phyloP scores from a whole-genome alignment of 2,329 filamentous ascomycete species.

The Fusarium udum region DNA sequence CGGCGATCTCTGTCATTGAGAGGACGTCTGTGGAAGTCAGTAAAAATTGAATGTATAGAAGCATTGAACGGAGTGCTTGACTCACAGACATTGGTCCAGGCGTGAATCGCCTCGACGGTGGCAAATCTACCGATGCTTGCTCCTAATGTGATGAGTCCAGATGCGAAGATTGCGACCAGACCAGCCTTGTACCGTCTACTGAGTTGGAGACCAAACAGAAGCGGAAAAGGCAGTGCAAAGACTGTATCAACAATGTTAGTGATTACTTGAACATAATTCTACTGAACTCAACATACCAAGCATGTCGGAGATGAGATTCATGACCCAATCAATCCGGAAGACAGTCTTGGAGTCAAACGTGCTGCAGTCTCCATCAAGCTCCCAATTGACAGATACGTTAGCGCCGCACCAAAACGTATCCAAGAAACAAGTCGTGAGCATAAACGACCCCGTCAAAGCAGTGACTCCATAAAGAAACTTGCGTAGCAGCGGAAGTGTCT shows the following conservation, averaged over 20 bases:
- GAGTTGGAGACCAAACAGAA: conserved; percentile 25
- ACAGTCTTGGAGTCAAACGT: conserved; percentile 41
- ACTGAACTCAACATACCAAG: not conserved
- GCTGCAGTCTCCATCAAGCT: conserved; percentile 36
- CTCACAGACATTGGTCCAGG: conserved; percentile 41
- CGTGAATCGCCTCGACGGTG: conserved; percentile 34
- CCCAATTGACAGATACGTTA: conserved; percentile 44
- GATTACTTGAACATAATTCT: fast-evolving
- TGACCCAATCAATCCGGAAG: conserved; percentile 44
- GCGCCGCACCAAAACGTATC: conserved; percentile 47
- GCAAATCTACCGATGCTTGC: conserved; percentile 33
- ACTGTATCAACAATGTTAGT: not conserved
- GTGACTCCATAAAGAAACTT: conserved; percentile 36
- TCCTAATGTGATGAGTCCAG: conserved; percentile 31
- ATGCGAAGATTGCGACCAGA: conserved; percentile 28
- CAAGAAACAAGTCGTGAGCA: conserved; percentile 38
- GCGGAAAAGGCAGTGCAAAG: conserved; percentile 27
- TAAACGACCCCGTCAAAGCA: conserved; percentile 37
- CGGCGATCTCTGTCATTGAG: conserved; percentile 32
- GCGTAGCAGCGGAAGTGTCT: conserved; percentile 39
- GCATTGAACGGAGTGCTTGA: not conserved
- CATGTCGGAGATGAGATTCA: conserved; percentile 40
- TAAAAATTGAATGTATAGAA: not conserved
- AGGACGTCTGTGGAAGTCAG: conserved; percentile 16
- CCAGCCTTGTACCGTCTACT: conserved; percentile 29